Conservation (phyloP, 2,329 filamentous ascomycete genomes). For the Cyclaneusma minus region DNA sequence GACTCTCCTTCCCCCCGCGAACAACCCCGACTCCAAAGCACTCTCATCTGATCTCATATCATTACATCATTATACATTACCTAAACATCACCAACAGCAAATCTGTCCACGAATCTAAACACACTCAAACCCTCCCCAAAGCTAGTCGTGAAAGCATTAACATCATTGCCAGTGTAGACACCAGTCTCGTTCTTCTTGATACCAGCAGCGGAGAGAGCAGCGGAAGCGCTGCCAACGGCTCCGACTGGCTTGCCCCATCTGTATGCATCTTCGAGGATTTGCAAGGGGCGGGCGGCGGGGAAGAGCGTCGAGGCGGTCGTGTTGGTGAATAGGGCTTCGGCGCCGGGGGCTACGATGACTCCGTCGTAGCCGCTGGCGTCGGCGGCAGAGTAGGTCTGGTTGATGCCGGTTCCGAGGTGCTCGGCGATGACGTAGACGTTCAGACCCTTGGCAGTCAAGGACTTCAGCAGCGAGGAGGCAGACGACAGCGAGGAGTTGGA, state of each 20-base stretch:
- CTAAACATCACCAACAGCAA: no score
- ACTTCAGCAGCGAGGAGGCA: slow-evolving; percentile 31
- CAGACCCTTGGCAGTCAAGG: slow-evolving; percentile 34
- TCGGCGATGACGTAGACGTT: slow-evolving; percentile 46
- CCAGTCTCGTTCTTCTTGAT: slow-evolving; percentile 1
- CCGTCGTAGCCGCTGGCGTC: slow-evolving; percentile 48
- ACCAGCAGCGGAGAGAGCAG: background rate
- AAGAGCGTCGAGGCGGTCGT: slow-evolving; percentile 35
- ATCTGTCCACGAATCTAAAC: no score
- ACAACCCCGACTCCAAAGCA: no score
- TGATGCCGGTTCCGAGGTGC: slow-evolving; percentile 33
- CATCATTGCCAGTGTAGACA: no score
- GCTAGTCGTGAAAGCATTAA: no score
- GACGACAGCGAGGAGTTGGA: slow-evolving; percentile 27
- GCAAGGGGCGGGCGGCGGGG: slow-evolving; percentile 43
- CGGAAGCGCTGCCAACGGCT: slow-evolving; percentile 31
- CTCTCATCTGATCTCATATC: no score
- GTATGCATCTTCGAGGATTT: slow-evolving; percentile 48
- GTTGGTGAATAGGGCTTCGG: slow-evolving; percentile 33
- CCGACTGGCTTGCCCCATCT: slow-evolving; percentile 57
- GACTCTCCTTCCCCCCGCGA: no score
- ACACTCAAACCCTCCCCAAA: no score
- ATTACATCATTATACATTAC: no score
- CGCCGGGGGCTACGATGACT: slow-evolving; percentile 41
- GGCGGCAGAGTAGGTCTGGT: slow-evolving; percentile 48